Conservation (phyloP, 1,284 basidiomycete species). For the Coriolopsis trogii region DNA sequence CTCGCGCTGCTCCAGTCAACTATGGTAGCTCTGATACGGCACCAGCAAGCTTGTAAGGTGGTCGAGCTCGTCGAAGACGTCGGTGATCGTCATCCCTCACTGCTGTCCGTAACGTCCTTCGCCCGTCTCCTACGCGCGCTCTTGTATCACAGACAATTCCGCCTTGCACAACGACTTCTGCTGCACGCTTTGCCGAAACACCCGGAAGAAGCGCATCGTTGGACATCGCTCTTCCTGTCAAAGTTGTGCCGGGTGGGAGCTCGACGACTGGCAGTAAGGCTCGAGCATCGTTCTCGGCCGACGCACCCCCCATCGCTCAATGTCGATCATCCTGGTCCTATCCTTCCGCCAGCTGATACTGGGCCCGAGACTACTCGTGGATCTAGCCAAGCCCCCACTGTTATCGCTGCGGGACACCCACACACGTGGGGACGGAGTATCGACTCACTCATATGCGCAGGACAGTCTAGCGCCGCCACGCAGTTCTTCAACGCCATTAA, state of each 20-base stretch:
- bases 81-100: background rate
- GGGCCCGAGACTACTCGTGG: background rate
- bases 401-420: background rate
- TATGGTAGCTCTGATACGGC: conserved; percentile 10
- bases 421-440: conserved; percentile 2
- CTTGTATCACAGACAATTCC: conserved; percentile 21
- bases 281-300: background rate
- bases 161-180: conserved; percentile 13
- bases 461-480: conserved; percentile 40
- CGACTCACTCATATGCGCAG: conserved; percentile 21
- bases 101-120: conserved; percentile 7
- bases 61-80: conserved; percentile 11
- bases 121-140: conserved; percentile 17
- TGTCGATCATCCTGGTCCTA: background rate
- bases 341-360: background rate
- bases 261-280: background rate
- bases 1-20: background rate
- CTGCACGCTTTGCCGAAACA: background rate
- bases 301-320: background rate
- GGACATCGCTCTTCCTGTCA: conserved; percentile 2
- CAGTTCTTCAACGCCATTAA: conserved; percentile 40
- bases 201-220: background rate
- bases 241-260: conserved; percentile 9
- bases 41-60: conserved; percentile 7
- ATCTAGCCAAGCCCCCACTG: background rate